Evolutionary conservation across 768 basidiomycete genomes (phyloP), one percentile per base, ranked within the genome.

Genomic region (Calocybe cyanea): DNA sequence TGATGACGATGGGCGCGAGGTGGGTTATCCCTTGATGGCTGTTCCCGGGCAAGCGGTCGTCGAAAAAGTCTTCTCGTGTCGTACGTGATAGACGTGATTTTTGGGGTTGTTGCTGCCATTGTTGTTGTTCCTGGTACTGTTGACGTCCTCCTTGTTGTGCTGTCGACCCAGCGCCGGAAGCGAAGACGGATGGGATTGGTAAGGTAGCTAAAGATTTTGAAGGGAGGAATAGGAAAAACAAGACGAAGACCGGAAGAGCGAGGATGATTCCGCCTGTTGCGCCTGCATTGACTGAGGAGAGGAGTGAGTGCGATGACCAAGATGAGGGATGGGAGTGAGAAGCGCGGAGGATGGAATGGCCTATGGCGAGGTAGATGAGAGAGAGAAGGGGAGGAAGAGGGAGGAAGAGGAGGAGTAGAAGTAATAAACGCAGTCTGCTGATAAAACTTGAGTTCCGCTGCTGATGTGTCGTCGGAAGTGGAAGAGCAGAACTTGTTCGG

Each of bases 201-300:
- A 11, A 28, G 25, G 25, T 28, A 11, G 5, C 6, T 5, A 28
- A 11, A 11, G 11, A 28, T 28, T 28, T 47, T 14, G 46, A 51
- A 4, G 61, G 57, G 41, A 51, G 53, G n/a, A 65, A 33, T 46
- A 67, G 51, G 50, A 60, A 67, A 5, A 68, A 46, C 9, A 65
- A 50, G 18, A 67, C 49, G 6, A 58, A 64, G 37, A 67, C 47
- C 1, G 68, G 68, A 5, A 66, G 45, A 2, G 66, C 30, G 39
- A 70, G 61, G 45, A 69, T 64, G 4, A 57, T 50, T 1, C 66
- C 68, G 37, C 68, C 68, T 19, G 57, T 57, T 14, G 66, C 64
- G 11, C 60, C 67, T 19, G 66, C 63, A 41, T 59, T 55, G 31
- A 60, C 57, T 9, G 68, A 65, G 7, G 66, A 55, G 20, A 57